Conservation (phyloP, 1,284 basidiomycete genomes). For the Athelia sp. region DNA sequence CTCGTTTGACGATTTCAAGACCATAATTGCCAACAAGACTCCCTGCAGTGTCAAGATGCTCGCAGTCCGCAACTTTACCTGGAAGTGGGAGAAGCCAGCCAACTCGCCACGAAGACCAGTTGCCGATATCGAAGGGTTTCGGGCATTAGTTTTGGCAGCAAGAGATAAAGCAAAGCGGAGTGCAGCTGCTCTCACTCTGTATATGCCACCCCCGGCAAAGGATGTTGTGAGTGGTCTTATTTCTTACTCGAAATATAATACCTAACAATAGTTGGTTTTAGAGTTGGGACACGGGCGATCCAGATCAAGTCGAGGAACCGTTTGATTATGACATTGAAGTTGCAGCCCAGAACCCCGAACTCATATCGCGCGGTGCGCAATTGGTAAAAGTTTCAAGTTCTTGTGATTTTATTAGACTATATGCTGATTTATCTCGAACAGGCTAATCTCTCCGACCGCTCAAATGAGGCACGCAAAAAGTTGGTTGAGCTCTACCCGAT, state of each 20-base stretch:
- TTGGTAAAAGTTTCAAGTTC: background rate
- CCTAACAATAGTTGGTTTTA: background rate
- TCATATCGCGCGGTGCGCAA: background rate
- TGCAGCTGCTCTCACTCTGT: background rate
- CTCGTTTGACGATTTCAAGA: background rate
- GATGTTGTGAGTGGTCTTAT: background rate
- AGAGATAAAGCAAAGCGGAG: background rate
- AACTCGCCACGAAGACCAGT: background rate
- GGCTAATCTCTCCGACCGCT: too few species aligned
- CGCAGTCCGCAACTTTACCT: background rate
- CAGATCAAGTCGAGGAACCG: background rate
- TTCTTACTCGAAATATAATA: background rate
- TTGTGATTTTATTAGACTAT: background rate
- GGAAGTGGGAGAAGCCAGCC: background rate
- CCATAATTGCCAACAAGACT: background rate
- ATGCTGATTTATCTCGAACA: too few species aligned
- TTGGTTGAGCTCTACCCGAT: too few species aligned
- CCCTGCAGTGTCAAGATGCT: conserved; percentile 1
- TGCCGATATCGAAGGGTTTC: background rate
- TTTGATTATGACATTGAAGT: background rate
- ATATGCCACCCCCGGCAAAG: background rate
- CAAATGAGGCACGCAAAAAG: too few species aligned
- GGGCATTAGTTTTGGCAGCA: background rate
- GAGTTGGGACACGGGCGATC: background rate
- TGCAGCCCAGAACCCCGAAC: background rate